A percentile compares a stretch with the other conserved stretches of the same genome.
Evolutionary conservation across 192 early-diverging fungal genomes (phyloP).

Genomic region (Coemansia asiatica): DNA sequence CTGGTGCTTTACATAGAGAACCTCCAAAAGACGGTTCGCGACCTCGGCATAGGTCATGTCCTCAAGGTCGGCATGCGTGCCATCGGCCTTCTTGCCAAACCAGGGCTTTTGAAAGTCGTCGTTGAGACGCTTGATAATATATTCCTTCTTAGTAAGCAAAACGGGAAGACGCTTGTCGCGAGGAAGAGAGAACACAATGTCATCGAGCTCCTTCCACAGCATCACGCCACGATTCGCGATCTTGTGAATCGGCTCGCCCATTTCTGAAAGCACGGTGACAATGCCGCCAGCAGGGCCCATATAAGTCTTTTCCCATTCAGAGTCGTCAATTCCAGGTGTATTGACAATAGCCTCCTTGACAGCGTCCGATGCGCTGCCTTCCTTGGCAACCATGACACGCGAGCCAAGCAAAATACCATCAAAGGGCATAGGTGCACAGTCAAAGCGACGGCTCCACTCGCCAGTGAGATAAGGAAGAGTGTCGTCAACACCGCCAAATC

Average conservation of each 20-base stretch:
- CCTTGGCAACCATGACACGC: conserved; percentile 93
- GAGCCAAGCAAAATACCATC: conserved; percentile 91
- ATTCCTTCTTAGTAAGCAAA: conserved; percentile 84
- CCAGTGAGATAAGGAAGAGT: conserved; percentile 92
- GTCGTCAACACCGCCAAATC: conserved; percentile 86
- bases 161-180: conserved; percentile 82
- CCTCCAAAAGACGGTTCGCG: conserved; percentile 74
- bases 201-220: conserved; percentile 95
- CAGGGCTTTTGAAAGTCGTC: conserved; percentile 94
- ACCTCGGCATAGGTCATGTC: conserved; percentile 96
- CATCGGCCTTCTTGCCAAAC: conserved; percentile 85
- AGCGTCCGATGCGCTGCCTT: conserved; percentile 72
- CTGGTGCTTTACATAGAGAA: conserved; percentile 76
- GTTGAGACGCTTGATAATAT: conserved; percentile 88
- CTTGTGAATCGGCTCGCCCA: conserved; percentile 97
- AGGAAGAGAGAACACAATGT: conserved; percentile 83
- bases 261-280: conserved; percentile 89
- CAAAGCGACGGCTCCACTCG: conserved; percentile 82
- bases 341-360: conserved; percentile 88
- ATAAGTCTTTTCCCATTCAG: conserved; percentile 93
- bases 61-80: conserved; percentile 72
- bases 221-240: conserved; percentile 89
- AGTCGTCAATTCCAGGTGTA: conserved; percentile 82
- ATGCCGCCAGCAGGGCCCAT: conserved; percentile 84
- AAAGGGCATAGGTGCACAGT: conserved; percentile 90